Base-by-base conservation (phyloP, 331 rosid genomes). In the Spiraea crenata region DNA sequence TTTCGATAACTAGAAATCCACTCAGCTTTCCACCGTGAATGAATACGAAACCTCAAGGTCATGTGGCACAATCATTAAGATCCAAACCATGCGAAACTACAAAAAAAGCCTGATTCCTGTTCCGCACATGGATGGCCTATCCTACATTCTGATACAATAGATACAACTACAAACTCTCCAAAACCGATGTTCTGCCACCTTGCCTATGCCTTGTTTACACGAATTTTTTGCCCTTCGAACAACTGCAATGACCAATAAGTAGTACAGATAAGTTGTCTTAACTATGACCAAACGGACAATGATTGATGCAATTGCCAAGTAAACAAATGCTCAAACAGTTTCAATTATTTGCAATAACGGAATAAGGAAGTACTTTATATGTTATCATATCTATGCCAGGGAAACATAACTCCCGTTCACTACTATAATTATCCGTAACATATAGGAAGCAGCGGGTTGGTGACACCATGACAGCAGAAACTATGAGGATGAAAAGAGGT, bases 121-220 rank as follows among this genome's bases (percentile, higher is more conserved):
- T 39, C 37, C 65, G 3, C 63, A 14, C 19, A 16, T 15, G 19
- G 16, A 42, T 16, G 14, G 48, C 66, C 48, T 61, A 39, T 48
- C 19, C 54, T 56, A 40, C 25, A 34, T 71, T 63, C 50, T 25
- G 41, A 73, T 39, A 67, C 70, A 50, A 42, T 73, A 37, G 75
- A 73, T 69, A 64, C 65, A 52, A 1, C 11, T 52, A 56, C 63
- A 61, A 54, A 71, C 67, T 65, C 78, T 56, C 66, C 40, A 74
- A 62, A 37, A 56, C 45, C 45, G 52, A 55, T 46, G 5, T 41
- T 81, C 67, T 56, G 57, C 71, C 56, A 49, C 41, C 67, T 73
- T 54, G 55, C 17, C 75, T 82, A 93, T 0, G 98, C 98, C 84
- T 93, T 90, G 86, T 88, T 93, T 82, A 93, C 98, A 0, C 96